Conservation (phyloP, 257 asterid genomes). For the Solanum megistacrolobum region DNA sequence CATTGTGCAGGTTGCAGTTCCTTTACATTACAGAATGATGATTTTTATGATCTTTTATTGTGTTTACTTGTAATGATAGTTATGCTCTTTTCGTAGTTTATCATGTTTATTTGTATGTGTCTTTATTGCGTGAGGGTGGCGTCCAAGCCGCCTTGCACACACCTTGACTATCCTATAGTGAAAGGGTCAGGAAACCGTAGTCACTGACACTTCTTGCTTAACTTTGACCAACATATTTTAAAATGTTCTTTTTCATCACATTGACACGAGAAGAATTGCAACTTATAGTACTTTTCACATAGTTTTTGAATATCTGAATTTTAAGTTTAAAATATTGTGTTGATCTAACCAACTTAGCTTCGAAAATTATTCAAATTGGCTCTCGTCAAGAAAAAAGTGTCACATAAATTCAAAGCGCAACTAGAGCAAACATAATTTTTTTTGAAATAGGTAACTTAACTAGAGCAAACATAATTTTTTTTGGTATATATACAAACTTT, state of each 20-base stretch:
- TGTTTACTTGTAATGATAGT: background rate
- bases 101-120: background rate
- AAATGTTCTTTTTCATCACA: slow-evolving; percentile 20
- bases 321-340: background rate
- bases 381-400: background rate
- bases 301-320: background rate
- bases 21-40: background rate
- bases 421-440: background rate
- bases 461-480: background rate
- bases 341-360: background rate
- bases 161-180: background rate
- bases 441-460: no score
- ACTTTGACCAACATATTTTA: slow-evolving; percentile 22
- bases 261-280: background rate
- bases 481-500: background rate
- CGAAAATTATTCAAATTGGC: background rate
- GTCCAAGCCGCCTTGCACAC: background rate
- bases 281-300: background rate
- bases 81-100: background rate
- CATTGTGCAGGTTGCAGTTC: slow-evolving; percentile 29
- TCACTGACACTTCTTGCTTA: background rate
- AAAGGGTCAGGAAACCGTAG: background rate
- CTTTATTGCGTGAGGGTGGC: background rate
- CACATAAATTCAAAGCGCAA: background rate
- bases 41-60: background rate